Conservation (phyloP, 805 yeast genomes). For the Kazachstania viticola region DNA sequence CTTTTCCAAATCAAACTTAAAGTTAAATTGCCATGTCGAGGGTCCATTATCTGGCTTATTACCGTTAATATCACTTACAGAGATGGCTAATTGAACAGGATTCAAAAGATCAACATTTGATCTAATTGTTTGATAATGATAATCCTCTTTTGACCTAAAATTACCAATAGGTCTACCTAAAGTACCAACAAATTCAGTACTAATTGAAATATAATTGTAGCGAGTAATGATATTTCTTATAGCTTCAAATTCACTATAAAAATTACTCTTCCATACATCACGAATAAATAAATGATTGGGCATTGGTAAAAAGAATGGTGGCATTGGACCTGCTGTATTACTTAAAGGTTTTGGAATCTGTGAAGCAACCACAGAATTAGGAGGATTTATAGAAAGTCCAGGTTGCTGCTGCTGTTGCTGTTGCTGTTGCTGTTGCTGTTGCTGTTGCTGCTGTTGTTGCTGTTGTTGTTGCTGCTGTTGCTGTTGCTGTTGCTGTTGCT, state of each 20-base stretch:
- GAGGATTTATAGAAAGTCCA: background rate
- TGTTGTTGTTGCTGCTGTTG: conserved; percentile 5
- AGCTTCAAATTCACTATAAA: conserved; percentile 53
- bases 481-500: conserved; percentile 5
- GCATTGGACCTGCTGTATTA: conserved; percentile 6
- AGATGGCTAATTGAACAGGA: conserved; percentile 76
- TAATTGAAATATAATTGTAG: conserved; percentile 53
- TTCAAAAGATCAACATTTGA: conserved; percentile 80
- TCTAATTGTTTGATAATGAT: conserved; percentile 91
- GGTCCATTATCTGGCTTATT: conserved; percentile 54
- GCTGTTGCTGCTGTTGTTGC: conserved; percentile 6
- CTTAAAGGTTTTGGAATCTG: conserved; percentile 9
- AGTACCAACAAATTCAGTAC: conserved; percentile 93
- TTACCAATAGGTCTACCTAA: conserved; percentile 93
- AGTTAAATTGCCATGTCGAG: conserved; percentile 95
- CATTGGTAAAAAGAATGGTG: conserved; percentile 17
- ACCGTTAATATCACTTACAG: conserved; percentile 59
- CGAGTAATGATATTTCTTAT: conserved; percentile 45
- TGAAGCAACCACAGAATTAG: conserved; percentile 1
- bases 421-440: conserved; percentile 3
- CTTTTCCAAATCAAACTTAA: conserved; percentile 59
- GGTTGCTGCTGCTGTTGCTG: conserved; percentile 3
- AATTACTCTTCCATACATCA: conserved; percentile 65
- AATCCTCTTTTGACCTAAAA: conserved; percentile 79
- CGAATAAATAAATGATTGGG: conserved; percentile 35